phyloP scores from a whole-genome alignment of 2,329 filamentous ascomycete species.

The Saccharata proteae region DNA sequence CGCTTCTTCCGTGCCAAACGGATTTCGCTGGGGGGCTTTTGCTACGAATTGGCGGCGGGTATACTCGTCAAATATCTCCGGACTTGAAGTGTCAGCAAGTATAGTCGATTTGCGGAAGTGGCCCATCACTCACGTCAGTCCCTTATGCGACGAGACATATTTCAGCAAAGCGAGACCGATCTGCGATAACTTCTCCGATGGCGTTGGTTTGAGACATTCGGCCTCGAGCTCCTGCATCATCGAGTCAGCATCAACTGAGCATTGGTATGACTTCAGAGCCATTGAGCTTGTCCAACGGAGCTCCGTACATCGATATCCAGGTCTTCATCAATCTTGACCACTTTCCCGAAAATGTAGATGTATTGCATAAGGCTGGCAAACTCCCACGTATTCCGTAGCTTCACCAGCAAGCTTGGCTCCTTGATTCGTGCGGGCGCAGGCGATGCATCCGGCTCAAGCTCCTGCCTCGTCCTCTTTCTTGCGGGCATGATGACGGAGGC shows the following conservation, averaged over 20 bases:
- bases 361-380: slow-evolving; percentile 92
- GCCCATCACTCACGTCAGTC: slow-evolving; percentile 59
- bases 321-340: slow-evolving; percentile 78
- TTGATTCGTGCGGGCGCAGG: slow-evolving; percentile 1
- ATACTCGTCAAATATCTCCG: slow-evolving; percentile 86
- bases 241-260: slow-evolving; percentile 20
- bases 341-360: slow-evolving; percentile 79
- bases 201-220: slow-evolving; percentile 67
- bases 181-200: slow-evolving; percentile 61
- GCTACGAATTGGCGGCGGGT: slow-evolving; percentile 74
- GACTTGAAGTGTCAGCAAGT: slow-evolving; percentile 38
- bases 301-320: slow-evolving; percentile 78
- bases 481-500: slow-evolving; percentile 20
- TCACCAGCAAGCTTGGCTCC: slow-evolving; percentile 40
- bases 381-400: slow-evolving; percentile 84
- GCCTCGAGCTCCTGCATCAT: slow-evolving; percentile 68
- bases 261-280: slow-evolving; percentile 11
- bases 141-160: slow-evolving; percentile 85
- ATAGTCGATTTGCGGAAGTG: slow-evolving; percentile 1
- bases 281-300: no score
- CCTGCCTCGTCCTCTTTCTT: slow-evolving; percentile 33
- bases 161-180: slow-evolving; percentile 83
- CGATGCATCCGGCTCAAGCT: slow-evolving; percentile 38
- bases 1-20: slow-evolving; percentile 67
- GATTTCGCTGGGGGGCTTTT: slow-evolving; percentile 70